Evolutionary conservation across 345 rosid species (phyloP).

Genomic region (Ricinus communis): DNA sequence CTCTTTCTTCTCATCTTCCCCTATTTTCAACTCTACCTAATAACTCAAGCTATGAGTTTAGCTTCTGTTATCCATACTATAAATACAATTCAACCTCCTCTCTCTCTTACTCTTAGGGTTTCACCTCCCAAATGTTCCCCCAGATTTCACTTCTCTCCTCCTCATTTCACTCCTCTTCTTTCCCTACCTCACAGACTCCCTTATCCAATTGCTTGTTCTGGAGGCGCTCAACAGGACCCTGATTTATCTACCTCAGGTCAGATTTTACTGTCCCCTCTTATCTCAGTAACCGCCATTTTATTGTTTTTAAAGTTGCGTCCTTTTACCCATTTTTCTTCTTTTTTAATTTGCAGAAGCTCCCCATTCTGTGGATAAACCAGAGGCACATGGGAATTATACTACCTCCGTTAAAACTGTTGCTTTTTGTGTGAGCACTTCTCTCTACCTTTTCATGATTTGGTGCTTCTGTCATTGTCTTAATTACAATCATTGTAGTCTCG

Average conservation of each 20-base stretch:
- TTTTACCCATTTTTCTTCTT: no score
- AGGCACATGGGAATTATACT: slow-evolving; percentile 37
- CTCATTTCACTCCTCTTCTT: slow-evolving; percentile 8
- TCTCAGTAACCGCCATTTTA: background rate
- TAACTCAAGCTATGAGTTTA: slow-evolving; percentile 42
- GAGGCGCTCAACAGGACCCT: slow-evolving; percentile 55
- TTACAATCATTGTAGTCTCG: slow-evolving; percentile 17
- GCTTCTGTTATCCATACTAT: slow-evolving; percentile 66
- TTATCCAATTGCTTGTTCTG: slow-evolving; percentile 41
- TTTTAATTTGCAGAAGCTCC: slow-evolving; percentile 30
- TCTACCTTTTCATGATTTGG: slow-evolving; percentile 7
- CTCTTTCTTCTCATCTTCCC: no score
- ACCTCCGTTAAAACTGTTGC: slow-evolving; percentile 77
- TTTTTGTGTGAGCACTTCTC: slow-evolving; percentile 60
- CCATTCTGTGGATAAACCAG: slow-evolving; percentile 27
- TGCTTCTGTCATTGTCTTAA: slow-evolving; percentile 10
- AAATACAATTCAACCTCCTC: slow-evolving; percentile 46
- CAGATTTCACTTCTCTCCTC: slow-evolving; percentile 34
- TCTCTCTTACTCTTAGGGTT: slow-evolving; percentile 35
- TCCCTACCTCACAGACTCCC: slow-evolving; percentile 23
- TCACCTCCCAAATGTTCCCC: slow-evolving; percentile 39
- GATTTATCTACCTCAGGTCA: slow-evolving; percentile 56
- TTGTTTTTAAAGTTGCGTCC: background rate
- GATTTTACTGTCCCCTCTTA: background rate
- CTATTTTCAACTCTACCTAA: background rate